Evolutionary conservation across 2,329 filamentous ascomycete genomes (phyloP).

Genomic region (Fusarium ramigenum): DNA sequence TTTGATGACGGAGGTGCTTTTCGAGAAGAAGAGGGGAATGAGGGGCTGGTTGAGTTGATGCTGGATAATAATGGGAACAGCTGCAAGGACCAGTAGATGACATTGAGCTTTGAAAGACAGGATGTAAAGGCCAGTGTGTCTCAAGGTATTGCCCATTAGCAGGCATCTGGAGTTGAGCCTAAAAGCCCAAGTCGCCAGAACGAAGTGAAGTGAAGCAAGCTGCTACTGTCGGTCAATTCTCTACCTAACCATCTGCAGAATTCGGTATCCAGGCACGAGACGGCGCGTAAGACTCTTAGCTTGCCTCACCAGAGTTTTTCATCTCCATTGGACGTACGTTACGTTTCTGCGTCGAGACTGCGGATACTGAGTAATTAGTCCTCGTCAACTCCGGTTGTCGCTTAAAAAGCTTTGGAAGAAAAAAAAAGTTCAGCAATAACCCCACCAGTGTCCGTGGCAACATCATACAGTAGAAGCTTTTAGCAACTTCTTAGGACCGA

Average conservation of each 20-base stretch:
- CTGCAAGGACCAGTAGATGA: neutral
- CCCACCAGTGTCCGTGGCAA: conserved; percentile 41
- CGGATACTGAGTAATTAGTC: conserved; percentile 37
- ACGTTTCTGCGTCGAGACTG: conserved; percentile 32
- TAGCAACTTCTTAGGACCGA: conserved; percentile 19
- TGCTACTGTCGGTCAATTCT: neutral
- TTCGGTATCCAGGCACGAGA: conserved; percentile 14
- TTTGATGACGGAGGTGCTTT: conserved; percentile 41
- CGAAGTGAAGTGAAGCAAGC: neutral
- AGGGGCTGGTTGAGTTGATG: conserved; percentile 16
- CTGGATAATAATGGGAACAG: neutral
- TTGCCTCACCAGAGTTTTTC: conserved; percentile 21
- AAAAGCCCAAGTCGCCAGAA: neutral
- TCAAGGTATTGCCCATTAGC: neutral
- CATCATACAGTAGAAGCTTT: conserved; percentile 15
- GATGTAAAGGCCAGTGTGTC: neutral
- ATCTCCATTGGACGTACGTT: neutral
- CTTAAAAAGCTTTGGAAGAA: conserved; percentile 11
- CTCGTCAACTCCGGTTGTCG: conserved; percentile 39
- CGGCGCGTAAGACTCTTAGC: conserved; percentile 8
- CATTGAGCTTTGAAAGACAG: neutral
- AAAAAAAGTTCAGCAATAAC: conserved; percentile 20
- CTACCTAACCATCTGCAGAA: neutral
- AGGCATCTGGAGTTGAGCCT: neutral
- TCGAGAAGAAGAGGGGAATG: conserved; percentile 20